phyloP scores from a whole-genome alignment of 1,284 basidiomycete species.

The Anthracocystis panici-leucophaei region DNA sequence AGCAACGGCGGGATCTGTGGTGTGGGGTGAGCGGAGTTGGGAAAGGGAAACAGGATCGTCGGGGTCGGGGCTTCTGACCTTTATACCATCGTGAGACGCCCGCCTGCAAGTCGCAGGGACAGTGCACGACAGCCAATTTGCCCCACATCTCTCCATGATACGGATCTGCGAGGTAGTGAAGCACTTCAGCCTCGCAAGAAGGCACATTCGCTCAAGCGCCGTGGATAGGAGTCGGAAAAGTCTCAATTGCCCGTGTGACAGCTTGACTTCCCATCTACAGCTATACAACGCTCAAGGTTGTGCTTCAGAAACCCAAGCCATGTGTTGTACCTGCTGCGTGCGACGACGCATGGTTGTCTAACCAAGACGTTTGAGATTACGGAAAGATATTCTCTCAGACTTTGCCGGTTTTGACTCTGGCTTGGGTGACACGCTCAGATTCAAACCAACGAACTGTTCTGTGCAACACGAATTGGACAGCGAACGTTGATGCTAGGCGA shows the following conservation, averaged over 20 bases:
- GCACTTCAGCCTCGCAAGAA: not conserved
- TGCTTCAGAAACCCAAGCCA: not conserved
- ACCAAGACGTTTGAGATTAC: slow-evolving; percentile 17
- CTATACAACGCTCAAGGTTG: not conserved
- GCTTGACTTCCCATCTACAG: not conserved
- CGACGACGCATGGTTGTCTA: not conserved
- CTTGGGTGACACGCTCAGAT: not conserved
- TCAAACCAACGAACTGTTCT: not conserved
- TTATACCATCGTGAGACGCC: slow-evolving; percentile 10
- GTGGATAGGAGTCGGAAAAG: not conserved
- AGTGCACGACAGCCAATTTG: not conserved
- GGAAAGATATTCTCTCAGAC: slow-evolving; percentile 7
- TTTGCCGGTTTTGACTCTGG: slow-evolving; percentile 10
- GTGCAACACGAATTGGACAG: not conserved
- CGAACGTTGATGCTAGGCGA: slow-evolving; percentile 12
- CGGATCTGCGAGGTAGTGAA: not conserved
- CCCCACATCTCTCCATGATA: not conserved
- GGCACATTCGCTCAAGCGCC: not conserved
- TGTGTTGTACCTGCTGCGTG: not conserved
- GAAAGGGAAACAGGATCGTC: not conserved
- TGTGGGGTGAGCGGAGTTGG: slow-evolving; percentile 29
- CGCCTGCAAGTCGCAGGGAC: not conserved
- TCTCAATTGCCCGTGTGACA: slow-evolving; percentile 12
- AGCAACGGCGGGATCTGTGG: slow-evolving; percentile 14
- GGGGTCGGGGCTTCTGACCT: slow-evolving; percentile 4